Percentiles rank a stretch among this genome's conserved stretches.
phyloP scores from a whole-genome alignment of 1,284 basidiomycete genomes.

The Fomitopsis palustris region DNA sequence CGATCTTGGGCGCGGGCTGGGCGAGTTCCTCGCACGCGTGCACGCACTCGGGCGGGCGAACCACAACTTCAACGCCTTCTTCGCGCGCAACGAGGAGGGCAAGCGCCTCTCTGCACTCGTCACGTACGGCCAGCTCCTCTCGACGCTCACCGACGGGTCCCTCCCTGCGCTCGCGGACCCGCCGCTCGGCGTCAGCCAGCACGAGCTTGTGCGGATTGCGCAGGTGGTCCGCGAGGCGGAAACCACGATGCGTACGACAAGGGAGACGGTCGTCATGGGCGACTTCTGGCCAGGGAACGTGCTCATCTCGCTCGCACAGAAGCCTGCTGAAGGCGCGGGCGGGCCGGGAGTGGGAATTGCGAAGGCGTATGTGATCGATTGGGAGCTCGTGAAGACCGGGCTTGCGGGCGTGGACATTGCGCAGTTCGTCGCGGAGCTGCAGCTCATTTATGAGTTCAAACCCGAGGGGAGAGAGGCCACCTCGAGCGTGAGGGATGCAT shows the following conservation, averaged over 20 bases:
- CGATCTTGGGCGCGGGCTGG: constrained; percentile 47
- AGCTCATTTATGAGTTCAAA: constrained; percentile 42
- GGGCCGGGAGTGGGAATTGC: constrained; percentile 24
- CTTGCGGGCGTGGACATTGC: constrained; percentile 51
- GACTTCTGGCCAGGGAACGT: constrained; percentile 71
- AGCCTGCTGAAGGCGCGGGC: constrained; percentile 15
- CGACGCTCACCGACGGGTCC: constrained; percentile 35
- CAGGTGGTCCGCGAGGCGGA: constrained; percentile 33
- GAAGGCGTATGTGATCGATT: constrained; percentile 51
- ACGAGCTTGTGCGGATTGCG: constrained; percentile 34
- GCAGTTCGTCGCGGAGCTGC: constrained; percentile 57
- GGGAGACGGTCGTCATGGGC: constrained; percentile 44
- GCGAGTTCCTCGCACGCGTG: constrained; percentile 44
- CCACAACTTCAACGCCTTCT: constrained; percentile 29
- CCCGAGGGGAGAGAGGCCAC: constrained; percentile 32
- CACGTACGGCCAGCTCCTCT: constrained; percentile 47
- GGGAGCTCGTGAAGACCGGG: constrained; percentile 55
- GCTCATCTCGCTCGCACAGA: constrained; percentile 31
- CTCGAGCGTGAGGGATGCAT: constrained; percentile 34
- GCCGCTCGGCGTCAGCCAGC: constrained; percentile 33
- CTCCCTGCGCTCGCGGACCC: constrained; percentile 37
- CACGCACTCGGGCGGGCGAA: constrained; percentile 40
- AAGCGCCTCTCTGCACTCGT: constrained; percentile 39
- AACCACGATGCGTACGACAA: constrained; percentile 32
- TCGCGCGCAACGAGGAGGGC: constrained; percentile 39